phyloP scores from a whole-genome alignment of 2,329 filamentous ascomycete species.

The Diaporthe citri region DNA sequence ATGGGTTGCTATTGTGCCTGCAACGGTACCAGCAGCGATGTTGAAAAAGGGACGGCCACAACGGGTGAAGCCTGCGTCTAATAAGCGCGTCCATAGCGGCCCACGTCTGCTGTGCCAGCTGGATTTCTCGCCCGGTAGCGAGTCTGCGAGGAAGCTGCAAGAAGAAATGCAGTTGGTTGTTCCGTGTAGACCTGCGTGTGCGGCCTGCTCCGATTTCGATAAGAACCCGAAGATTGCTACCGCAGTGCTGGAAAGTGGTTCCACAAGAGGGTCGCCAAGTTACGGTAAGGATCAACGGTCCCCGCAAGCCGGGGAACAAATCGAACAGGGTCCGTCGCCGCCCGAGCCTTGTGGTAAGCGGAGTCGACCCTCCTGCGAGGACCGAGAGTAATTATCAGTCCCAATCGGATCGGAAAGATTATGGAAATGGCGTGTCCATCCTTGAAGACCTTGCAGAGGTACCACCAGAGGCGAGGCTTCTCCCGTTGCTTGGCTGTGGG shows the following conservation, averaged over 20 bases:
- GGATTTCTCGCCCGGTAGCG: background rate
- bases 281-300: conserved; percentile 25
- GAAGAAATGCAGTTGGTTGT: background rate
- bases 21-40: background rate
- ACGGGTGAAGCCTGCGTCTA: conserved; percentile 6
- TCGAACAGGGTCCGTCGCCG: conserved; percentile 12
- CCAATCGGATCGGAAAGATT: conserved; percentile 26
- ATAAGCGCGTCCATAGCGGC: background rate
- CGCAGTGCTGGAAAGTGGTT: conserved; percentile 20
- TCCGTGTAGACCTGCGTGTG: background rate
- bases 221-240: conserved; percentile 22
- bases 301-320: conserved; percentile 29
- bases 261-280: conserved; percentile 22
- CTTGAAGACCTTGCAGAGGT: background rate
- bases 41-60: conserved; percentile 4
- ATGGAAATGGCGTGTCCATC: conserved; percentile 3
- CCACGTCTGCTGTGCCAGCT: background rate
- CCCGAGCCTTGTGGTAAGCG: conserved; percentile 25
- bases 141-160: conserved; percentile 2
- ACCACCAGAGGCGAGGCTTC: background rate
- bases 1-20: background rate
- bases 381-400: conserved; percentile 7
- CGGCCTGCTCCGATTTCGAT: conserved; percentile 17
- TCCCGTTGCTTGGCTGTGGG: background rate
- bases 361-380: conserved; percentile 11